Base-by-base conservation (phyloP, 805 yeast species). In the Candida jianshihensis region DNA sequence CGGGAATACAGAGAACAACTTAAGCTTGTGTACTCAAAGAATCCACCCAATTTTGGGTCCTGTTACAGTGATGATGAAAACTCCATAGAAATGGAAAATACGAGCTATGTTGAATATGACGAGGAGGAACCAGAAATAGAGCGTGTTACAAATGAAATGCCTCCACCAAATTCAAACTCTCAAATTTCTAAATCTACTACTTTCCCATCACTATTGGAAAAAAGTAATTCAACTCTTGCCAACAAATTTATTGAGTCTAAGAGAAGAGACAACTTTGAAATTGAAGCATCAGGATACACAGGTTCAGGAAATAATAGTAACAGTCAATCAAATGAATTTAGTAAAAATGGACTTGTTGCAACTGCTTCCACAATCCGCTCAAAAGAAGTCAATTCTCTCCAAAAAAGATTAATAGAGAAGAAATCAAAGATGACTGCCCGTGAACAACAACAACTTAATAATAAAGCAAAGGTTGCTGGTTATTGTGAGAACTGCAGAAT, bases 401-500 rank as follows among this genome's bases (percentile, higher is more conserved):
- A 70, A 40, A 57, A 71, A 38, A 61, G 75, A 47, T 61, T 70
- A 8, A 44, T 48, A 19, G 46, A 43, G 19, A 42, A 41, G 24
- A 41, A 35, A 28, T 37, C 40, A 8, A 42, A 37, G 14, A 45
- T 47, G 32, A 48, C 37, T 14, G 34, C 18, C 26, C 40, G 33
- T 13, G 31, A 28, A 15, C 17, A 24, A 24, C 18, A 33, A 12
- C 37, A 36, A 16, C 25, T 34, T 11, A 39, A 20, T 15, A 32
- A 19, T 24, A 46, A 48, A 34, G 49, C 53, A 15, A 58, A 52
- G 43, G 59, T 53, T 31, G 47, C 90, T 1, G 97, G 97, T 0
- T 89, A 85, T 59, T 90, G 98, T 61, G 98, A 90, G 56, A 90
- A 90, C 54, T 90, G 98, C 60, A 68, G 90, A 18, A 82, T 81